Evolutionary conservation across 2,329 filamentous ascomycete genomes (phyloP).

Genomic region (Furcasterigmium sp.): DNA sequence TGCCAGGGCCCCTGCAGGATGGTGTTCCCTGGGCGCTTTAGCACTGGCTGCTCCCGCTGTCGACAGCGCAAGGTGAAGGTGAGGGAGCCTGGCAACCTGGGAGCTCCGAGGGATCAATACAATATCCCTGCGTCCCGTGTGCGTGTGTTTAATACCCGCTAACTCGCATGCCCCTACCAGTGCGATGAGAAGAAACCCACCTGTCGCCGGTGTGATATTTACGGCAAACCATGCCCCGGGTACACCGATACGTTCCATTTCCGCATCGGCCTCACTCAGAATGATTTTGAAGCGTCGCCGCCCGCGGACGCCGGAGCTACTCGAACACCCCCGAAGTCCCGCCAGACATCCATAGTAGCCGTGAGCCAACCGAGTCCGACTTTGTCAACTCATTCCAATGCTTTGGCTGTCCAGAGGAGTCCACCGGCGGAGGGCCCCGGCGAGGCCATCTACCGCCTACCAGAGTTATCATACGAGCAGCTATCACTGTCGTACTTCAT

Average conservation of each 20-base stretch:
- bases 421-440: background rate
- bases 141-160: background rate
- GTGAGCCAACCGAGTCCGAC: too few relatives aligned
- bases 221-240: conserved; percentile 25
- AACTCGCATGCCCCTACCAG: background rate
- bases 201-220: conserved; percentile 10
- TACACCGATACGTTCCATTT: conserved; percentile 30
- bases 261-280: conserved; percentile 15
- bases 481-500: conserved; percentile 27
- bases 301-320: too few relatives aligned
- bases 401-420: too few relatives aligned
- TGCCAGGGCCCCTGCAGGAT: conserved; percentile 6
- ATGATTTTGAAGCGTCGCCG: conserved; percentile 3
- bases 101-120: background rate
- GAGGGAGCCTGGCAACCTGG: conserved; percentile 5
- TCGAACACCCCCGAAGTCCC: too few relatives aligned
- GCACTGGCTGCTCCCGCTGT: conserved; percentile 21
- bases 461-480: conserved; percentile 17
- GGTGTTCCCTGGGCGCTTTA: conserved; percentile 24
- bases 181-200: conserved; percentile 2
- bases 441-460: conserved; percentile 5
- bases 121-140: background rate
- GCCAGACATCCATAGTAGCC: too few relatives aligned
- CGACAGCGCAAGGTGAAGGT: conserved; percentile 24
- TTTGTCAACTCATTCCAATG: too few relatives aligned